phyloP scores from a whole-genome alignment of 148 eudicot genomes.

The Cornus kousa region DNA sequence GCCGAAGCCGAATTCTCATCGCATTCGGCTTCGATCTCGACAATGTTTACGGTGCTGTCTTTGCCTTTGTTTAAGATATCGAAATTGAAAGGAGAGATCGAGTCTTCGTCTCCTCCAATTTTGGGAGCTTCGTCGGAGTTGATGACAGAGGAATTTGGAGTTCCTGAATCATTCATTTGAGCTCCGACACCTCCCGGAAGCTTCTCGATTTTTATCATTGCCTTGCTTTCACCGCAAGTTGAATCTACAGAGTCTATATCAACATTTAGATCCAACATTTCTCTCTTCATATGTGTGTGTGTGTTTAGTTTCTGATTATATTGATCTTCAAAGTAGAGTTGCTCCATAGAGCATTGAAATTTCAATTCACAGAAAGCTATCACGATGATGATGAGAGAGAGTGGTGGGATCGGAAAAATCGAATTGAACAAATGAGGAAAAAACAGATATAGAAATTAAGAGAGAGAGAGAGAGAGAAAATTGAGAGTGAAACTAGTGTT shows the following conservation, averaged over 20 bases:
- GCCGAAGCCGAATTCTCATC: background rate
- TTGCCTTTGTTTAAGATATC: slow-evolving; percentile 17
- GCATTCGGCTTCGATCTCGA: background rate
- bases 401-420: background rate
- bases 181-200: slow-evolving; percentile 17
- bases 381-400: background rate
- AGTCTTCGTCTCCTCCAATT: slow-evolving; percentile 27
- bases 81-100: slow-evolving; percentile 20
- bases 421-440: background rate
- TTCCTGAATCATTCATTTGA: slow-evolving; percentile 35
- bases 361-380: background rate
- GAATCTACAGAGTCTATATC: slow-evolving; percentile 15
- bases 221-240: slow-evolving; percentile 7
- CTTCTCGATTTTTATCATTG: slow-evolving; percentile 6
- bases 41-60: background rate
- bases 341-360: background rate
- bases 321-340: slow-evolving; percentile 3
- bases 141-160: slow-evolving; percentile 39
- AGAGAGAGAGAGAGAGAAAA: background rate
- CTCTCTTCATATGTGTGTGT: background rate
- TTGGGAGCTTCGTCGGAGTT: slow-evolving; percentile 40
- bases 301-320: background rate
- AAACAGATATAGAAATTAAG: background rate
- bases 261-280: slow-evolving; percentile 46
- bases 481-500: background rate